Percentiles rank a stretch among this genome's conserved stretches.
Evolutionary conservation across 768 basidiomycete genomes (phyloP).

Genomic region (Kwoniella mangroviensis): DNA sequence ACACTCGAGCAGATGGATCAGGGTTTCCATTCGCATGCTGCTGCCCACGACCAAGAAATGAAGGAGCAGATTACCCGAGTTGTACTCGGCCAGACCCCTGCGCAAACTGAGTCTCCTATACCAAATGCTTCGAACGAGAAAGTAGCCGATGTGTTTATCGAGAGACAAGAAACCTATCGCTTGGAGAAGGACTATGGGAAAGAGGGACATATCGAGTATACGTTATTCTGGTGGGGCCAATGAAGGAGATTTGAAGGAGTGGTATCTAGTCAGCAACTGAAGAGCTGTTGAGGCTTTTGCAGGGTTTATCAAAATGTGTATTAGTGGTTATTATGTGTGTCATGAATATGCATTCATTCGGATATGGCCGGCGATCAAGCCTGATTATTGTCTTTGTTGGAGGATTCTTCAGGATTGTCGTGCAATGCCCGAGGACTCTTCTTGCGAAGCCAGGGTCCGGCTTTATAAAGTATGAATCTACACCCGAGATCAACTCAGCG

Average conservation of each 20-base stretch:
- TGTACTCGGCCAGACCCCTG: background rate
- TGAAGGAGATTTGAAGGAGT: no score
- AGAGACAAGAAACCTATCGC: background rate
- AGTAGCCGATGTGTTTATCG: background rate
- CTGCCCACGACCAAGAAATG: background rate
- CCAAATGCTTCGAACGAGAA: background rate
- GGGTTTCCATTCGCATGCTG: conserved; percentile 17
- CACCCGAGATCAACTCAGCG: background rate
- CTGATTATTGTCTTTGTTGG: conserved; percentile 4
- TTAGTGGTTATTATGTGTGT: background rate
- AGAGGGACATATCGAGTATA: no score
- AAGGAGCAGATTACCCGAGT: background rate
- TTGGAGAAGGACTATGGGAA: background rate
- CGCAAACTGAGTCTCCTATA: background rate
- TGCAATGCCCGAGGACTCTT: conserved; percentile 32
- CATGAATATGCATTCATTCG: background rate
- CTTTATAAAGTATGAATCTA: conserved; percentile 36
- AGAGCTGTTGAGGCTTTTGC: no score
- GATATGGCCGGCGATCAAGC: background rate
- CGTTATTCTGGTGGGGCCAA: background rate
- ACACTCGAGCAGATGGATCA: conserved; percentile 33
- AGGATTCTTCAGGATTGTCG: conserved; percentile 29
- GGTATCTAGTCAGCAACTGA: no score
- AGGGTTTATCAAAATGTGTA: background rate
- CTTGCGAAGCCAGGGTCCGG: conserved; percentile 32